Conservation (phyloP, 2,329 filamentous ascomycete genomes). For the Paracamarosporium sp. region DNA sequence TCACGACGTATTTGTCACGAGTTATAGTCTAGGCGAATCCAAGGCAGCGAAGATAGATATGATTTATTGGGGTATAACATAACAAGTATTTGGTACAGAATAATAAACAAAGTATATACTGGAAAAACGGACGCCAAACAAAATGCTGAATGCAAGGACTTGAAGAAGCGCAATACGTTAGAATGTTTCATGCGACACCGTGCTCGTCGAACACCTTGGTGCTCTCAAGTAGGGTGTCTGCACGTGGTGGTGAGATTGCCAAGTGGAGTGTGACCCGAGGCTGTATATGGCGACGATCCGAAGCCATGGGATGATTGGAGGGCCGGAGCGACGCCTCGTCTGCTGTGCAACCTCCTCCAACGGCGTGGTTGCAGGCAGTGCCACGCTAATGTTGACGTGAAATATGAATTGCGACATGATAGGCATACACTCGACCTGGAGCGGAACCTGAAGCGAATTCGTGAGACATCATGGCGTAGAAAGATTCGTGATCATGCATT, state of each 20-base stretch:
- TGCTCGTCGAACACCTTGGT: neutral
- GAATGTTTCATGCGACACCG: neutral
- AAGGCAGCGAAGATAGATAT: neutral
- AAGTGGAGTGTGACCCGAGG: neutral
- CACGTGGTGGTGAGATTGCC: neutral
- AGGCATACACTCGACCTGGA: neutral
- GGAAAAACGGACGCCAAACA: neutral
- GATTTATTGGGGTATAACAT: neutral
- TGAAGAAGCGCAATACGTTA: neutral
- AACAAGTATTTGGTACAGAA: neutral
- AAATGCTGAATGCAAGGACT: neutral
- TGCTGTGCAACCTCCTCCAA: neutral
- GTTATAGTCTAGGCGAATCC: neutral
- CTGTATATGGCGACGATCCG: neutral
- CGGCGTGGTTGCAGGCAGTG: neutral
- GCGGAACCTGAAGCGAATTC: no score
- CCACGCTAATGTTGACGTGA: neutral
- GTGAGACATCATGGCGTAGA: no score
- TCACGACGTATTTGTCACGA: no score
- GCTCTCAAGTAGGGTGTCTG: neutral
- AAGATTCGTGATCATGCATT: neutral
- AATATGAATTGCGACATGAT: neutral
- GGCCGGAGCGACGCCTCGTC: neutral
- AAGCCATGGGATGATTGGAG: neutral
- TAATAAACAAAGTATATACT: neutral